phyloP scores from a whole-genome alignment of 2,329 filamentous ascomycete species.

The Alternaria dauci region DNA sequence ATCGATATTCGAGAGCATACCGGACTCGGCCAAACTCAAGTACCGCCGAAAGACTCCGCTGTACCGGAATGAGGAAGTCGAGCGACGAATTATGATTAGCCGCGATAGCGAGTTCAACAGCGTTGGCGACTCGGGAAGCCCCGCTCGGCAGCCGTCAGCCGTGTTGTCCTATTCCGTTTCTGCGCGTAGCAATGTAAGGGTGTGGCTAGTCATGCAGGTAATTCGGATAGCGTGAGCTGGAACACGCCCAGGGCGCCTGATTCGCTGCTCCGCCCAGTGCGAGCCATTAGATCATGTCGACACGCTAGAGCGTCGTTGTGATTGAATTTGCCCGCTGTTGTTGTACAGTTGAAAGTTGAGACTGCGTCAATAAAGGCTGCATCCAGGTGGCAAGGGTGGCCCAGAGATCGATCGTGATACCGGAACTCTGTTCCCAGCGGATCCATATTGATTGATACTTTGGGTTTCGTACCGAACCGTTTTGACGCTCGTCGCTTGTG shows the following conservation, averaged over 20 bases:
- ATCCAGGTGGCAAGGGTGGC: background rate
- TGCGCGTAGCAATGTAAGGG: constrained; percentile 20
- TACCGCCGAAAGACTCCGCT: constrained; percentile 7
- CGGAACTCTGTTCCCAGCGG: constrained; percentile 14
- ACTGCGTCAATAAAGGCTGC: background rate
- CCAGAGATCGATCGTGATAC: background rate
- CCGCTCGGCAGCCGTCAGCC: constrained; percentile 31
- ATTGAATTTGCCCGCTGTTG: background rate
- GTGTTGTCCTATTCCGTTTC: constrained; percentile 14
- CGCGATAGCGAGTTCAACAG: constrained; percentile 14
- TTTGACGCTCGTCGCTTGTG: constrained; percentile 20
- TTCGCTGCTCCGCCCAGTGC: constrained; percentile 11
- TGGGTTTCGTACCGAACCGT: constrained; percentile 28
- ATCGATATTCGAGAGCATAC: constrained; percentile 1
- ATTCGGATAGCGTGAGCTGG: constrained; percentile 26
- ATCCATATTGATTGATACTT: constrained; percentile 7
- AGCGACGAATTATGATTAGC: constrained; percentile 20
- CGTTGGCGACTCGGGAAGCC: constrained; percentile 30
- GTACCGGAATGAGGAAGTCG: constrained; percentile 9
- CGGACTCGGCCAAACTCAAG: constrained; percentile 4
- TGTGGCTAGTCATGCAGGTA: constrained; percentile 30
- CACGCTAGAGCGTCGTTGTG: constrained; percentile 8
- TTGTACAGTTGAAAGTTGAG: background rate
- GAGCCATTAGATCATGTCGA: constrained; percentile 9
- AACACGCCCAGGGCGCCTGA: constrained; percentile 13